phyloP scores from a whole-genome alignment of 2,329 filamentous ascomycete genomes.

The Bipolaris victoriae region DNA sequence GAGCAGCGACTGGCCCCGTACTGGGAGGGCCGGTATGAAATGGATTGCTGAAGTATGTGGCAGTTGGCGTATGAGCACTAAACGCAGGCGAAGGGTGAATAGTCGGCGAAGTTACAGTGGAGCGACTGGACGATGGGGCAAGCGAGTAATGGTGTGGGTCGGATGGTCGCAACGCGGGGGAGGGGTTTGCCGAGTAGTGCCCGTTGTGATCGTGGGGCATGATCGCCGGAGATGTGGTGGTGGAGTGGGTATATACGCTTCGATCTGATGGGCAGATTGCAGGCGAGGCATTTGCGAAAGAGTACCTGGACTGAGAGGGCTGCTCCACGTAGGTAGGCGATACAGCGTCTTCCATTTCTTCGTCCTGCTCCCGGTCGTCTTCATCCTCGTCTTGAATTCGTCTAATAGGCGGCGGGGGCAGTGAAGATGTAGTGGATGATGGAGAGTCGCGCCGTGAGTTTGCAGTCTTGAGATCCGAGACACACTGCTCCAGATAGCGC shows the following conservation, averaged over 20 bases:
- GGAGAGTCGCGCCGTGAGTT: conserved; percentile 37
- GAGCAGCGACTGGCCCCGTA: conserved; percentile 25
- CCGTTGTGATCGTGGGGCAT: conserved; percentile 51
- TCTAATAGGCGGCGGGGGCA: conserved; percentile 25
- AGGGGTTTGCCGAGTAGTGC: conserved; percentile 55
- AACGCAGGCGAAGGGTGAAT: conserved; percentile 47
- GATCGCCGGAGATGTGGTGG: conserved; percentile 50
- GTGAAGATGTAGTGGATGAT: conserved; percentile 35
- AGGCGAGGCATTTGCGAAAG: conserved; percentile 41
- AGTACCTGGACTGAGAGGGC: conserved; percentile 25
- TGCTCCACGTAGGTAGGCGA: conserved; percentile 35
- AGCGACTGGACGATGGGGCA: conserved; percentile 50
- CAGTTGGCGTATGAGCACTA: conserved; percentile 50
- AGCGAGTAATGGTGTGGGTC: conserved; percentile 58
- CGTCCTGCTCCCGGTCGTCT: conserved; percentile 58
- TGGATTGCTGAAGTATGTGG: conserved; percentile 40
- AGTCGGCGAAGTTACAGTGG: conserved; percentile 44
- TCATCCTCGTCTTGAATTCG: conserved; percentile 48
- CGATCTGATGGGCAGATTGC: conserved; percentile 48
- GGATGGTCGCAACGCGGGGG: conserved; percentile 44
- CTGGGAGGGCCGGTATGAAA: conserved; percentile 37
- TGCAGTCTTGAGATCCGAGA: conserved; percentile 72
- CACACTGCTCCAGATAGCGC: conserved; percentile 88
- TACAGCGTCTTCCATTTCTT: conserved; percentile 49
- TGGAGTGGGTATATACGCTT: conserved; percentile 41